phyloP scores from a whole-genome alignment of 2,329 filamentous ascomycete species.

The Simplicillium aogashimaense region DNA sequence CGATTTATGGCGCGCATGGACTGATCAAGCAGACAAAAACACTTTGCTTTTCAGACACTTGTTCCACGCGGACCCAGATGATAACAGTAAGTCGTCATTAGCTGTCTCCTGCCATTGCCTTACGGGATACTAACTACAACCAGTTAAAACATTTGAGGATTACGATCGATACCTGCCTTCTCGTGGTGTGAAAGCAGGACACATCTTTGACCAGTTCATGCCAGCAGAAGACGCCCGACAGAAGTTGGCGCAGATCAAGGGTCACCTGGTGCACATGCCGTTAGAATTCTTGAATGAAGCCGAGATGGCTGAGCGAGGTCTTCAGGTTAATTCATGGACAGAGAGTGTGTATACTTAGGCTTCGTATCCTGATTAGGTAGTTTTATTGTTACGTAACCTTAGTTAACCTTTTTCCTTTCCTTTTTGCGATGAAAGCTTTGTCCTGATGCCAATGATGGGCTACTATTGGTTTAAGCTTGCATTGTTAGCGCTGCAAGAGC shows the following conservation, averaged over 20 bases:
- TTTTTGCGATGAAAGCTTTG: too few species aligned
- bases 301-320: conserved; percentile 78
- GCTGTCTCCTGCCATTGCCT: conserved; percentile 6
- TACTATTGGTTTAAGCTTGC: too few species aligned
- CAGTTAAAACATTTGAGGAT: conserved; percentile 79
- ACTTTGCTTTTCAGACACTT: conserved; percentile 68
- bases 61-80: conserved; percentile 83
- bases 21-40: conserved; percentile 55
- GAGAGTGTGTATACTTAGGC: conserved; percentile 72
- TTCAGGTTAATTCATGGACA: conserved; percentile 78
- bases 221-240: conserved; percentile 61
- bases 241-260: conserved; percentile 71
- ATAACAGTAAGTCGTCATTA: conserved; percentile 48
- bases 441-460: too few species aligned
- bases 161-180: conserved; percentile 72
- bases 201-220: conserved; percentile 74
- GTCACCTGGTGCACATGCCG: conserved; percentile 94
- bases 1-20: conserved; percentile 62
- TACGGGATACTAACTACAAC: neutral
- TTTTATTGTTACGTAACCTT: too few species aligned
- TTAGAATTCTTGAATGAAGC: conserved; percentile 75
- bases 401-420: too few species aligned
- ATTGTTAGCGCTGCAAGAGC: too few species aligned
- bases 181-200: conserved; percentile 66
- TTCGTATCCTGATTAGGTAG: too few species aligned